Percentiles rank a stretch among this genome's conserved stretches.
Conservation (phyloP, 345 rosid genomes). For the Linum tenue region DNA sequence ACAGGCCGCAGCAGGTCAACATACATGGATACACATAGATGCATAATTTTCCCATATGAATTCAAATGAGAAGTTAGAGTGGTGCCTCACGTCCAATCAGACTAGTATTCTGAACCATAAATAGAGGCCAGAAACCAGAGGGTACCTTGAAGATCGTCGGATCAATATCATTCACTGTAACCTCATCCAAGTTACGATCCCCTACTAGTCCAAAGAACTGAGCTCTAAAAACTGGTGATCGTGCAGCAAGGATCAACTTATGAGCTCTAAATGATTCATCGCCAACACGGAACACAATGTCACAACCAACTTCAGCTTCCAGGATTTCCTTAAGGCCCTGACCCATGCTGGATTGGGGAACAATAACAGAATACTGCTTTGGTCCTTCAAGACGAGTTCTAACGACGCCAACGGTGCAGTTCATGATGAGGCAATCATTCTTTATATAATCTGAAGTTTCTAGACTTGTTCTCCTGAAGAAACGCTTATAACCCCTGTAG, state of each 20-base stretch:
- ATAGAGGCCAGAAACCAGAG: background rate
- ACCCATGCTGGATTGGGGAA: slow-evolving; percentile 74
- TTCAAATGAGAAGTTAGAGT: too few species aligned
- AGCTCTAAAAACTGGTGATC: slow-evolving; percentile 90
- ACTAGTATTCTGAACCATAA: background rate
- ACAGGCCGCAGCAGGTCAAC: background rate
- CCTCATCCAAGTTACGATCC: slow-evolving; percentile 41
- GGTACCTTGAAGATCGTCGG: slow-evolving; percentile 84
- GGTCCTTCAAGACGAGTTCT: slow-evolving; percentile 68
- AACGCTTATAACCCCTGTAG: slow-evolving; percentile 95
- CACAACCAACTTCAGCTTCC: slow-evolving; percentile 70
- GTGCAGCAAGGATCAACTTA: slow-evolving; percentile 78
- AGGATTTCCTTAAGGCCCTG: slow-evolving; percentile 55
- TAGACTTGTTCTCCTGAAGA: slow-evolving; percentile 54
- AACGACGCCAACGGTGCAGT: slow-evolving; percentile 91
- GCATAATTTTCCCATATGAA: background rate
- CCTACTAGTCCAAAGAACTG: slow-evolving; percentile 90
- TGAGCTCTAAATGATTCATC: slow-evolving; percentile 78
- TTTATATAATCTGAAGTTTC: slow-evolving; percentile 76
- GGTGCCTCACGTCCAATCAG: background rate
- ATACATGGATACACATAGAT: background rate
- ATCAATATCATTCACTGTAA: slow-evolving; percentile 60
- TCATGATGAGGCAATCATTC: slow-evolving; percentile 70
- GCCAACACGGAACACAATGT: slow-evolving; percentile 63
- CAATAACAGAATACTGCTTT: slow-evolving; percentile 42